Percentiles rank a stretch among this genome's conserved stretches.
These are phyloP conservation scores for Mycena indigotica DNA, from an alignment of 768 basidiomycete species.

Conservation along the genomic window DNA sequence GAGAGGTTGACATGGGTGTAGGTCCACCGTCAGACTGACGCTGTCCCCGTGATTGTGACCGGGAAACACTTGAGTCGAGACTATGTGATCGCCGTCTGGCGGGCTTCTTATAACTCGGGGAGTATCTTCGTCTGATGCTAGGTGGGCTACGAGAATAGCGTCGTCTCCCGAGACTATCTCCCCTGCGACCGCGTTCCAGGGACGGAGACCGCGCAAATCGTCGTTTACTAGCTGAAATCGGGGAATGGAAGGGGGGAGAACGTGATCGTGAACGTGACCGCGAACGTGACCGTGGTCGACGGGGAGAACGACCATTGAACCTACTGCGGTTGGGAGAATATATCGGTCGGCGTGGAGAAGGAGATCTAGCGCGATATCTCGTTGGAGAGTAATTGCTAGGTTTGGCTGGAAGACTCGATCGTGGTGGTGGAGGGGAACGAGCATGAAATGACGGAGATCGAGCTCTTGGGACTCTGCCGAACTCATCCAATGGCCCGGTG, in stretches of 20 bases:
- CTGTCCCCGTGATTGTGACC: neutral
- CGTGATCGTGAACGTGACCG: neutral
- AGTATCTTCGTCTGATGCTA: conserved; percentile 10
- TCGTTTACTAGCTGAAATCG: conserved; percentile 4
- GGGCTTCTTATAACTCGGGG: neutral
- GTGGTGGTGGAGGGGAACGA: too few relatives aligned
- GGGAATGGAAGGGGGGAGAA: conserved; percentile 8
- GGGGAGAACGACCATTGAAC: neutral
- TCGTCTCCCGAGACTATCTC: neutral
- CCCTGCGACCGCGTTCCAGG: conserved; percentile 6
- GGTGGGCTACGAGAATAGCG: conserved; percentile 10
- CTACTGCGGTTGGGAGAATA: neutral
- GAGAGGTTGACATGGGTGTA: conserved; percentile 9
- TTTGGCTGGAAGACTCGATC: too few relatives aligned
- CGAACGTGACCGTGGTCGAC: neutral
- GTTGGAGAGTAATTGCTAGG: neutral
- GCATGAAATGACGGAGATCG: too few relatives aligned
- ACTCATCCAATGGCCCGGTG: neutral
- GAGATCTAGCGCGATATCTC: neutral
- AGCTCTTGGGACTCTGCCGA: neutral
- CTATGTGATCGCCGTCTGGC: neutral
- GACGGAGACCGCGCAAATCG: conserved; percentile 13
- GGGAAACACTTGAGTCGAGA: neutral
- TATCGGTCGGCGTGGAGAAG: neutral
- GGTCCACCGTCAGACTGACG: conserved; percentile 13